Evolutionary conservation across 192 early-diverging fungal species (phyloP).

Genomic region (Umbelopsis ramanniana): DNA sequence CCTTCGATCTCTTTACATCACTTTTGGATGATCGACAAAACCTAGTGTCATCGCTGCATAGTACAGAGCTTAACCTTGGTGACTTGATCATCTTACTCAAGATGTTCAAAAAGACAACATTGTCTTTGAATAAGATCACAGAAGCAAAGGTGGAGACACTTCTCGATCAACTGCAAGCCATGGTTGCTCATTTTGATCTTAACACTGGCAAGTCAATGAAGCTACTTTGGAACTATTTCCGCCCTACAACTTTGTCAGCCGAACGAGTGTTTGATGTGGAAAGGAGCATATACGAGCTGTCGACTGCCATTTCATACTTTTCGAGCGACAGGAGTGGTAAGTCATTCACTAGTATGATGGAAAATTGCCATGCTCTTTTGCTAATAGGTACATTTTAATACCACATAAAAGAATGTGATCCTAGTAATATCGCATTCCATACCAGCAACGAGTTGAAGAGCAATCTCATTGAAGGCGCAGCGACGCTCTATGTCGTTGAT

Average conservation of each 20-base stretch:
- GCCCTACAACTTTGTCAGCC: constrained; percentile 51
- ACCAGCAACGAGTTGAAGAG: constrained; percentile 54
- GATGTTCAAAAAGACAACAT: constrained; percentile 41
- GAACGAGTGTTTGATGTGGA: constrained; percentile 48
- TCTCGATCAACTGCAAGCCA: constrained; percentile 10
- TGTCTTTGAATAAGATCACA: constrained; percentile 4
- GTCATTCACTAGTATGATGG: background rate
- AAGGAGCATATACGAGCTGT: constrained; percentile 39
- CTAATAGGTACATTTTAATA: background rate
- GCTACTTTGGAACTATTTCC: constrained; percentile 56
- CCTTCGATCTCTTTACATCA: constrained; percentile 36
- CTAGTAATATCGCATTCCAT: constrained; percentile 24
- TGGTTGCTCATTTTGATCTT: constrained; percentile 37
- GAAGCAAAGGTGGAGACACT: background rate
- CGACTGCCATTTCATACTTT: constrained; percentile 25
- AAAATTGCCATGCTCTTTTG: background rate
- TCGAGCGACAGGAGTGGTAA: background rate
- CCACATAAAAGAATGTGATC: background rate
- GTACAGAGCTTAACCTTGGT: constrained; percentile 50
- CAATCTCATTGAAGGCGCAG: constrained; percentile 67
- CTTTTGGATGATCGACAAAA: constrained; percentile 59
- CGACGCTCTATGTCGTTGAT: constrained; percentile 72
- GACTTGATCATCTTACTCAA: constrained; percentile 56
- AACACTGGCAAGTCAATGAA: constrained; percentile 55
- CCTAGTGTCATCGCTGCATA: constrained; percentile 52